A percentile compares a stretch with the other conserved stretches of the same genome.
These are phyloP conservation scores for Polytrichum commune DNA, from an alignment of 225 moss, liverwort and hornwort genomes.

Conservation along the genomic window DNA sequence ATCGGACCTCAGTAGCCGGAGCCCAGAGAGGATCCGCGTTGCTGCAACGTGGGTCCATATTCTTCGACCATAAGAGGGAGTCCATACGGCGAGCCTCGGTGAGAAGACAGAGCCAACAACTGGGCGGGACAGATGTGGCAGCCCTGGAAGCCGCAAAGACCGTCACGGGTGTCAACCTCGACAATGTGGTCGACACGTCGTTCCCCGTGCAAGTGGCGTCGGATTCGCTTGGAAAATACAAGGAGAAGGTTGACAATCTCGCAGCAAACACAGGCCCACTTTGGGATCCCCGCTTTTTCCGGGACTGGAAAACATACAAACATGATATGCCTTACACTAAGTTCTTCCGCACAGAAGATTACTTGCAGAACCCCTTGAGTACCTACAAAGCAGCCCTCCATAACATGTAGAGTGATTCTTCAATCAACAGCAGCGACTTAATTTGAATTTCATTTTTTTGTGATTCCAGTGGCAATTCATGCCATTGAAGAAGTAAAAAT, in stretches of 20 bases:
- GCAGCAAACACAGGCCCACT: conserved; percentile 16
- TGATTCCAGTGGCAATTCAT: no score
- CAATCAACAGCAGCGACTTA: no score
- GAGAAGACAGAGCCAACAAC: conserved; percentile 31
- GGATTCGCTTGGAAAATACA: conserved; percentile 13
- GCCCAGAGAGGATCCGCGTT: conserved; percentile 30
- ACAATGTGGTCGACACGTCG: conserved; percentile 37
- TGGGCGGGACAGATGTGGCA: conserved; percentile 11
- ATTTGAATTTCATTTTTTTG: no score
- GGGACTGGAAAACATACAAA: conserved; percentile 42
- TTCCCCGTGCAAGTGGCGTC: conserved; percentile 34
- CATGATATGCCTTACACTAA: conserved; percentile 27
- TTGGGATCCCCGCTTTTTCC: background rate
- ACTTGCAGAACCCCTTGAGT: conserved; percentile 33
- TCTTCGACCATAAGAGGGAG: conserved; percentile 39
- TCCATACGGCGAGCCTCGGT: conserved; percentile 22
- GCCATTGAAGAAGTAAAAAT: no score
- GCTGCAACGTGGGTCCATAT: conserved; percentile 27
- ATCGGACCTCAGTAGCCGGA: conserved; percentile 14
- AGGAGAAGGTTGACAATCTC: conserved; percentile 3
- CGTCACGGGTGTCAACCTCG: conserved; percentile 17
- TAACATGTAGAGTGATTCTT: no score
- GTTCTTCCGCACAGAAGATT: conserved; percentile 31
- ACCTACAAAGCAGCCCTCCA: conserved; percentile 23
- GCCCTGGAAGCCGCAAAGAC: conserved; percentile 26